A percentile compares a stretch with the other conserved stretches of the same genome.
Conservation (phyloP, 1,284 basidiomycete species). For the Tranzscheliella williamsii region DNA sequence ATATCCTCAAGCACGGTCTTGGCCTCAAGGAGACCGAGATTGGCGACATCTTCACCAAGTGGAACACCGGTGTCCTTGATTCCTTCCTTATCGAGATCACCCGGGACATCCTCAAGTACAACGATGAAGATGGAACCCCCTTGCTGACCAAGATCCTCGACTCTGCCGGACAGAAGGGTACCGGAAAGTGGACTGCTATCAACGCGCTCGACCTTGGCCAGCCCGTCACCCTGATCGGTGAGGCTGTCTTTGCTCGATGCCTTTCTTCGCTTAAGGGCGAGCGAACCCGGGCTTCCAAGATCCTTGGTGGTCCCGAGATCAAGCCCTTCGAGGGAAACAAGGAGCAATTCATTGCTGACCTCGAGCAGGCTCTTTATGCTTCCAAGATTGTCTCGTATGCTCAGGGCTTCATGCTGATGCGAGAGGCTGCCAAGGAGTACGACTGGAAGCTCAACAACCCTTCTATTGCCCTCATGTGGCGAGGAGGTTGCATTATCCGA, state of each 20-base stretch:
- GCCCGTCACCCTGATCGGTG: conserved; percentile 93
- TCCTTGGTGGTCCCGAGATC: conserved; percentile 83
- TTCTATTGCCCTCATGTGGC: conserved; percentile 99
- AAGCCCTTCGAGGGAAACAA: conserved; percentile 97
- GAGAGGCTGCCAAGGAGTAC: conserved; percentile 95
- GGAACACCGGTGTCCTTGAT: conserved; percentile 99
- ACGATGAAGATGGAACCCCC: conserved; percentile 89
- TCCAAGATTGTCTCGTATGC: conserved; percentile 88
- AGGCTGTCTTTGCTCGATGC: conserved; percentile 98
- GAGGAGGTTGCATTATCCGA: conserved; percentile 96
- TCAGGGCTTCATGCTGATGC: conserved; percentile 99
- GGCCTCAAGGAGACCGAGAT: conserved; percentile 66
- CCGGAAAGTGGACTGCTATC: conserved; percentile 99
- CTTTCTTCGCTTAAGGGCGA: conserved; percentile 97
- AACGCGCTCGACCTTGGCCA: conserved; percentile 91
- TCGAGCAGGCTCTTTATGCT: conserved; percentile 98
- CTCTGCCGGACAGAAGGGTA: conserved; percentile 94
- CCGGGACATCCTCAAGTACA: conserved; percentile 63
- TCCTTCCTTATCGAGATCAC: conserved; percentile 97
- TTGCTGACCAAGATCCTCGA: conserved; percentile 87
- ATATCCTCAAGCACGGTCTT: conserved; percentile 96
- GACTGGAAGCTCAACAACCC: conserved; percentile 72
- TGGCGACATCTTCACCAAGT: conserved; percentile 64
- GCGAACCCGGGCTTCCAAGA: conserved; percentile 88
- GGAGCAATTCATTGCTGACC: conserved; percentile 96